phyloP scores from a whole-genome alignment of 371 early-diverging fungal species.

The Mortierella sp. region DNA sequence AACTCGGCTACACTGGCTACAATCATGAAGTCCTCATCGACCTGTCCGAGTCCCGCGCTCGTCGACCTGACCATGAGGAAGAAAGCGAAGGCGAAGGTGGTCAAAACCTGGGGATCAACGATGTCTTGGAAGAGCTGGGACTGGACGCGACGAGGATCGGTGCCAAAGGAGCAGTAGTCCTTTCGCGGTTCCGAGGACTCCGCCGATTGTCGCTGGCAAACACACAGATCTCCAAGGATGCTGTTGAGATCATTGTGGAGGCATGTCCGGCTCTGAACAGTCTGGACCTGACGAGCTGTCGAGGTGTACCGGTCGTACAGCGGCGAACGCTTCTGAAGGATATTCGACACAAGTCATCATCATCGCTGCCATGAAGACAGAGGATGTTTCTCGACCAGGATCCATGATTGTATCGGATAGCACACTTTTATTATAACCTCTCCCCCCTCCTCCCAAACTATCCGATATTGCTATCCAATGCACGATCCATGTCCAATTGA shows the following conservation, averaged over 20 bases:
- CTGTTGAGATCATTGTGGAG: constrained; percentile 24
- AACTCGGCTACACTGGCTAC: constrained; percentile 40
- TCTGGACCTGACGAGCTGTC: constrained; percentile 46
- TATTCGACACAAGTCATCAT: background rate
- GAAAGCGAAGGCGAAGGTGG: background rate
- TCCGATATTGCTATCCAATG: too few species aligned
- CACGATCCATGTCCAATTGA: too few species aligned
- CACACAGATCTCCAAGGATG: constrained; percentile 29
- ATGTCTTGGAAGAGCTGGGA: constrained; percentile 35
- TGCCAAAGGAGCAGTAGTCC: constrained; percentile 16
- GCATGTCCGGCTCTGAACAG: constrained; percentile 25
- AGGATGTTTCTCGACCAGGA: too few species aligned
- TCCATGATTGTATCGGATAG: too few species aligned
- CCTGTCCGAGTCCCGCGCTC: constrained; percentile 2
- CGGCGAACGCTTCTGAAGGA: constrained; percentile 36
- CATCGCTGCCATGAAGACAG: background rate
- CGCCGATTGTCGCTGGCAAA: constrained; percentile 38
- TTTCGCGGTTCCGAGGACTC: constrained; percentile 21
- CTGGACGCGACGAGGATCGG: constrained; percentile 36
- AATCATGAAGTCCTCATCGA: constrained; percentile 17
- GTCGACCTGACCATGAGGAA: background rate
- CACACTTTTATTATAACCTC: too few species aligned
- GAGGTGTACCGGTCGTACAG: constrained; percentile 34
- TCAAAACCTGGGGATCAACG: constrained; percentile 1
- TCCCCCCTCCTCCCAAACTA: too few species aligned